A percentile compares a stretch with the other conserved stretches of the same genome.
These are phyloP conservation scores for Taiozyma sp. DNA, from an alignment of 1,139 yeast genomes.

Conservation along the genomic window DNA sequence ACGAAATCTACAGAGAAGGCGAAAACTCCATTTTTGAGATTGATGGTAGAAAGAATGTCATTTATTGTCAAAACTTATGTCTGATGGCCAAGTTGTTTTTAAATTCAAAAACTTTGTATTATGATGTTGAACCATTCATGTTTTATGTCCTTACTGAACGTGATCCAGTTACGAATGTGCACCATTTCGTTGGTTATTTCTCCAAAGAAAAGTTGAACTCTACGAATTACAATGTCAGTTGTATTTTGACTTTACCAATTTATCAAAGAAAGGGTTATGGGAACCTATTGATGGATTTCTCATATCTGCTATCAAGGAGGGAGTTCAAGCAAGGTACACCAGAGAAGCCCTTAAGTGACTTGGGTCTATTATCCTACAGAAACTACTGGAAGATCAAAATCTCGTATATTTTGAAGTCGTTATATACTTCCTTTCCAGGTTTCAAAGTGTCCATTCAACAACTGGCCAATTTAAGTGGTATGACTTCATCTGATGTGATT, in stretches of 20 bases:
- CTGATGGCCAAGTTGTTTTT: slow-evolving; percentile 82
- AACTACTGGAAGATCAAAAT: slow-evolving; percentile 79
- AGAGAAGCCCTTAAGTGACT: slow-evolving; percentile 86
- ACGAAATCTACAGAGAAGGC: slow-evolving; percentile 77
- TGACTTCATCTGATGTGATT: slow-evolving; percentile 82
- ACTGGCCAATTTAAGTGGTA: slow-evolving; percentile 70
- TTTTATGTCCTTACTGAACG: slow-evolving; percentile 80
- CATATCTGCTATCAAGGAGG: slow-evolving; percentile 69
- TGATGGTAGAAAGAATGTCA: slow-evolving; percentile 80
- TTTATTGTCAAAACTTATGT: slow-evolving; percentile 87
- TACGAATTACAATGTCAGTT: slow-evolving; percentile 78
- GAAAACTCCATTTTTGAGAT: slow-evolving; percentile 79
- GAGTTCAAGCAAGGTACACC: slow-evolving; percentile 90
- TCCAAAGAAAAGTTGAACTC: slow-evolving; percentile 81
- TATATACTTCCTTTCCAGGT: slow-evolving; percentile 23
- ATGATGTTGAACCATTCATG: slow-evolving; percentile 92
- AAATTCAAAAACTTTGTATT: slow-evolving; percentile 86
- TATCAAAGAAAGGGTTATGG: slow-evolving; percentile 91
- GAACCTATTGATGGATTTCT: slow-evolving; percentile 80
- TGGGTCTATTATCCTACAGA: slow-evolving; percentile 82
- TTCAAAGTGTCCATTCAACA: slow-evolving; percentile 48
- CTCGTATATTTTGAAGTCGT: slow-evolving; percentile 41
- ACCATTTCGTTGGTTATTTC: slow-evolving; percentile 90
- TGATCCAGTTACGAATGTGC: slow-evolving; percentile 45
- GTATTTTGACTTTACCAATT: slow-evolving; percentile 85